A percentile compares a stretch with the other conserved stretches of the same genome.
Conservation (phyloP, 2,329 filamentous ascomycete species). For the Berkeleyomyces basicola region DNA sequence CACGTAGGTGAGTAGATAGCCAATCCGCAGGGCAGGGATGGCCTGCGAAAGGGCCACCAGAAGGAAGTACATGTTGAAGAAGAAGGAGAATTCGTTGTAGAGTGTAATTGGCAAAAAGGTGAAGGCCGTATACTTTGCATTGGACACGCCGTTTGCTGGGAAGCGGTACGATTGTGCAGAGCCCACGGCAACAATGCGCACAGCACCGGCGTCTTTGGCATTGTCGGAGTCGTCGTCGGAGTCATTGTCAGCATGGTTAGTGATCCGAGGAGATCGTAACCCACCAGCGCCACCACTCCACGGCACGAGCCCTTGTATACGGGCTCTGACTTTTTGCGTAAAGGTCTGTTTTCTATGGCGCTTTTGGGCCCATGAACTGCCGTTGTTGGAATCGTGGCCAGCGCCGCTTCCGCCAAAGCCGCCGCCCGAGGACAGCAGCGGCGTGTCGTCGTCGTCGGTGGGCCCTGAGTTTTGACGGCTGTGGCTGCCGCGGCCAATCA, state of each 20-base stretch:
- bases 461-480: conserved; percentile 41
- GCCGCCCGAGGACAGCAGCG: conserved; percentile 40
- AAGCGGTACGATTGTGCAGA: conserved; percentile 57
- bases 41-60: conserved; percentile 88
- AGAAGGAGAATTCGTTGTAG: conserved; percentile 99
- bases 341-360: conserved; percentile 2
- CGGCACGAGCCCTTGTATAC: conserved; percentile 53
- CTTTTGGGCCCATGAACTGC: not conserved
- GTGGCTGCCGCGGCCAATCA: conserved; percentile 45
- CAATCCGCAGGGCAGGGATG: conserved; percentile 76
- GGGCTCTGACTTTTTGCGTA: conserved; percentile 16
- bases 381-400: not conserved
- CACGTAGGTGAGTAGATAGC: conserved; percentile 88
- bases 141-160: conserved; percentile 81
- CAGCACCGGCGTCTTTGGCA: conserved; percentile 49
- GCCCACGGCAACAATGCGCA: conserved; percentile 61
- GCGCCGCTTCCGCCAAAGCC: conserved; percentile 14
- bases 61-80: conserved; percentile 98
- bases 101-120: conserved; percentile 87
- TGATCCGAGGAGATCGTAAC: conserved; percentile 11
- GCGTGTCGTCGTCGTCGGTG: conserved; percentile 52
- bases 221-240: conserved; percentile 32
- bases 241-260: conserved; percentile 23
- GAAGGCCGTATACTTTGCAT: conserved; percentile 92
- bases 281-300: conserved; percentile 15